Conservation (phyloP, 352 stramenopile genomes). For the Globisporangium paddicum region DNA sequence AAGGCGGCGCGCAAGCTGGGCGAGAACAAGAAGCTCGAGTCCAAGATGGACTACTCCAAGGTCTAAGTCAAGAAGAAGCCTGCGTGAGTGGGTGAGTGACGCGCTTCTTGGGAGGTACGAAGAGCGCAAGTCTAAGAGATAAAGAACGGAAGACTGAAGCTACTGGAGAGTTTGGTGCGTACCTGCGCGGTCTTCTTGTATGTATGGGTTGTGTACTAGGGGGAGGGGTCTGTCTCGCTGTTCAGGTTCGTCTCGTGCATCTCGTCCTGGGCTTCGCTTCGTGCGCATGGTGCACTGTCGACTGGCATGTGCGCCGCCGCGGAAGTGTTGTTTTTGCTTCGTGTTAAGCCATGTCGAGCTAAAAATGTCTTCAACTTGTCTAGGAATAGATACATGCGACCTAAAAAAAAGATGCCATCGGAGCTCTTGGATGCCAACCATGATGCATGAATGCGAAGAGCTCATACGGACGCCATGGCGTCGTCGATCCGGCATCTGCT, state of each 20-base stretch:
- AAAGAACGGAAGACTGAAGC: not conserved
- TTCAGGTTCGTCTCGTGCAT: too few relatives aligned
- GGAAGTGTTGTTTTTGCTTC: too few relatives aligned
- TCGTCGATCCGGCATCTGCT: slow-evolving; percentile 13
- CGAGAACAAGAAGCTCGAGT: slow-evolving; percentile 99
- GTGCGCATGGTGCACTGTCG: too few relatives aligned
- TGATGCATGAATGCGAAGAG: not conserved
- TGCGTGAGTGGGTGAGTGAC: not conserved
- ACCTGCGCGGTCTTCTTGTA: too few relatives aligned
- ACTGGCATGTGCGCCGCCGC: too few relatives aligned
- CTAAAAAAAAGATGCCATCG: not conserved
- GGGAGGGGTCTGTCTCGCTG: too few relatives aligned
- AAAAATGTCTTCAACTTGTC: too few relatives aligned
- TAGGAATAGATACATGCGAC: too few relatives aligned
- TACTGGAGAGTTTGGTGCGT: not conserved
- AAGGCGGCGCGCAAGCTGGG: slow-evolving; percentile 99
- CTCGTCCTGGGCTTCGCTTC: too few relatives aligned
- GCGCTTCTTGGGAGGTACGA: not conserved
- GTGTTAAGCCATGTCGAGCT: too few relatives aligned
- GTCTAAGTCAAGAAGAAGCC: slow-evolving; percentile 70
- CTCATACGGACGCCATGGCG: not conserved
- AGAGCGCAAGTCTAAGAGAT: not conserved
- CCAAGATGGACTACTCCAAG: slow-evolving; percentile 99
- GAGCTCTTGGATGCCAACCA: not conserved
- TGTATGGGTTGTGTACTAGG: too few relatives aligned